A percentile compares a stretch with the other conserved stretches of the same genome.
Evolutionary conservation across 176 grass and related monocot species (phyloP).

Genomic region (Oryza nivara): DNA sequence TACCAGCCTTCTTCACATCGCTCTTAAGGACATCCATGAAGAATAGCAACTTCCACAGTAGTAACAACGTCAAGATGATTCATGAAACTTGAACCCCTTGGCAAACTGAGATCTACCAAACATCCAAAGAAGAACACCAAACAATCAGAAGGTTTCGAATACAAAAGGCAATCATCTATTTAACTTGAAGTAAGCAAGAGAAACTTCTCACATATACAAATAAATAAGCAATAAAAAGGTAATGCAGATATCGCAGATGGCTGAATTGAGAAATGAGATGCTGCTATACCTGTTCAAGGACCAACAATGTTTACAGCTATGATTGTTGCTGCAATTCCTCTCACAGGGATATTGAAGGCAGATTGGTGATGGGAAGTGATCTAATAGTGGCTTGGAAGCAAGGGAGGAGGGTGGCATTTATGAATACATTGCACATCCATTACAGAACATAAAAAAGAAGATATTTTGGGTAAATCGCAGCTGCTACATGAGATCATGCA

Average conservation of each 20-base stretch:
- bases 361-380: slow-evolving; percentile 30
- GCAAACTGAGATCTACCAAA: slow-evolving; percentile 29
- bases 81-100: slow-evolving; percentile 34
- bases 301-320: slow-evolving; percentile 14
- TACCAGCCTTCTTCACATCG: slow-evolving; percentile 40
- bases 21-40: slow-evolving; percentile 59
- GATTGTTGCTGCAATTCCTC: slow-evolving; percentile 37
- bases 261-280: slow-evolving; percentile 6
- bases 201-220: background rate
- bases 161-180: slow-evolving; percentile 16
- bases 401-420: slow-evolving; percentile 21
- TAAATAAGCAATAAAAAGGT: no score
- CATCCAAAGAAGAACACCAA: slow-evolving; percentile 13
- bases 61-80: slow-evolving; percentile 61
- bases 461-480: slow-evolving; percentile 13
- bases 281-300: slow-evolving; percentile 11
- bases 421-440: slow-evolving; percentile 23
- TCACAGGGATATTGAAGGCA: slow-evolving; percentile 35
- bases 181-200: slow-evolving; percentile 28
- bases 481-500: slow-evolving; percentile 46
- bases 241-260: slow-evolving; percentile 21
- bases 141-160: slow-evolving; percentile 9
- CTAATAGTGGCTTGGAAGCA: slow-evolving; percentile 32
- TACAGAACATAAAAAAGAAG: slow-evolving; percentile 31
- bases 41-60: slow-evolving; percentile 39